Evolutionary conservation across 345 rosid genomes (phyloP).

Genomic region (Conringia planisiliqua): DNA sequence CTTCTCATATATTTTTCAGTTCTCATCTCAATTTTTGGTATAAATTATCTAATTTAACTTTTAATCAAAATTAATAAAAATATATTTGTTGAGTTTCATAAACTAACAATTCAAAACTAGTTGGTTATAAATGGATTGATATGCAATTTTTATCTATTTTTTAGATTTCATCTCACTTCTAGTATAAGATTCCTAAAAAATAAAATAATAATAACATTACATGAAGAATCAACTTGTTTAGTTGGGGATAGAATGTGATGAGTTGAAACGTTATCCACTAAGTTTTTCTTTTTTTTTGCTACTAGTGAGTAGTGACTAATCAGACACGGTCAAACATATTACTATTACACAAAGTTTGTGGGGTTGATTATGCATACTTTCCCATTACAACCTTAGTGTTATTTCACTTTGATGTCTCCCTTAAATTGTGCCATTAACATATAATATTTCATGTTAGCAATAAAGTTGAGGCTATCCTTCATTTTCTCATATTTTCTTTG

Average conservation of each 20-base stretch:
- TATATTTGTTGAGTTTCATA: too few relatives aligned
- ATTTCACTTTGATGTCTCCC: conserved; percentile 23
- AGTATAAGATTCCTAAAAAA: neutral
- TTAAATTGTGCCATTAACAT: conserved; percentile 24
- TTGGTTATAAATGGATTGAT: neutral
- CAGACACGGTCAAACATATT: conserved; percentile 9
- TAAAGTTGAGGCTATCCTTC: conserved; percentile 13
- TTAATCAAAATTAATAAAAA: neutral
- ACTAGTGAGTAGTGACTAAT: neutral
- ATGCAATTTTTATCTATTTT: neutral
- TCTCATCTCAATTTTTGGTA: neutral
- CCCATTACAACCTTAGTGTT: conserved; percentile 29
- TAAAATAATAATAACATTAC: too few relatives aligned
- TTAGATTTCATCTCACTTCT: neutral
- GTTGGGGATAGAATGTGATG: too few relatives aligned
- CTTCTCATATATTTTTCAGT: neutral
- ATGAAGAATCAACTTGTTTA: neutral
- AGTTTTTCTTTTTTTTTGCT: neutral
- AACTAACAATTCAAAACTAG: neutral
- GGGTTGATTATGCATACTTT: conserved; percentile 21
- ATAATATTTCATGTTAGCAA: conserved; percentile 9
- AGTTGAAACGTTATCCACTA: neutral
- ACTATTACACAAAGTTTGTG: neutral
- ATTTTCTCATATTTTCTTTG: neutral
- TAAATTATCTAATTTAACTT: neutral